Percentiles rank a stretch among this genome's conserved stretches.
phyloP scores from a whole-genome alignment of 371 early-diverging fungal genomes.

The Mortierella sp. region DNA sequence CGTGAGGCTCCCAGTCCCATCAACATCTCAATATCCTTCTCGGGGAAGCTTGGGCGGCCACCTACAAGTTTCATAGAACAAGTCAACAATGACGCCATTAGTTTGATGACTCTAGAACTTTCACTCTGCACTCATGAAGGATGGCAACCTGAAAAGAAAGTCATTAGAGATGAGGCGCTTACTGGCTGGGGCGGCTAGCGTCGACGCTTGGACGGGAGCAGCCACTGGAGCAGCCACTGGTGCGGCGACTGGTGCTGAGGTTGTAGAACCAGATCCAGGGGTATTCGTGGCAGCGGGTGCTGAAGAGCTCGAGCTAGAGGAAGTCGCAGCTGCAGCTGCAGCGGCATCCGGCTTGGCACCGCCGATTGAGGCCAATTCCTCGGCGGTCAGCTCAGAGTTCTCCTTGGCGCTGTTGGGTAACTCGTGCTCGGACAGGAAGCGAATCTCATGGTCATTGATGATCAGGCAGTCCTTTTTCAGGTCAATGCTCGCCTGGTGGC shows the following conservation, averaged over 20 bases:
- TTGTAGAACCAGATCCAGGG: not conserved
- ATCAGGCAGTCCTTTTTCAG: slow-evolving; percentile 83
- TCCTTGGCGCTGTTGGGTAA: slow-evolving; percentile 69
- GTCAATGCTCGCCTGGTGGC: slow-evolving; percentile 92
- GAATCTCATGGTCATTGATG: slow-evolving; percentile 86
- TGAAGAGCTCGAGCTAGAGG: slow-evolving; percentile 21
- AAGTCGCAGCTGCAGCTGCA: slow-evolving; percentile 14
- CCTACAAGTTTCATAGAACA: not conserved
- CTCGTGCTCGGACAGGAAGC: slow-evolving; percentile 93
- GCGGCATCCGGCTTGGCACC: slow-evolving; percentile 41
- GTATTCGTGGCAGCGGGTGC: slow-evolving; percentile 7
- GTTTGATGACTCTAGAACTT: not conserved
- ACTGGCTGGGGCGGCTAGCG: not conserved
- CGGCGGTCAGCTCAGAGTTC: slow-evolving; percentile 38
- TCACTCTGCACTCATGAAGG: no score
- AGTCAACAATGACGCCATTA: no score
- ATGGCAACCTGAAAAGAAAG: not conserved
- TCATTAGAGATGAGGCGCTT: not conserved
- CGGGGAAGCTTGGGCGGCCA: slow-evolving; percentile 55
- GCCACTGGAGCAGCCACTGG: slow-evolving; percentile 34
- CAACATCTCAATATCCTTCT: slow-evolving; percentile 68
- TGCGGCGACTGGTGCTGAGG: slow-evolving; percentile 4
- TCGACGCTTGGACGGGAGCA: not conserved
- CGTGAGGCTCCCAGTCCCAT: slow-evolving; percentile 75
- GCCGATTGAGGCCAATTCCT: slow-evolving; percentile 33